phyloP scores from a whole-genome alignment of 1,139 yeast genomes.

The Suhomyces ambrosiae region DNA sequence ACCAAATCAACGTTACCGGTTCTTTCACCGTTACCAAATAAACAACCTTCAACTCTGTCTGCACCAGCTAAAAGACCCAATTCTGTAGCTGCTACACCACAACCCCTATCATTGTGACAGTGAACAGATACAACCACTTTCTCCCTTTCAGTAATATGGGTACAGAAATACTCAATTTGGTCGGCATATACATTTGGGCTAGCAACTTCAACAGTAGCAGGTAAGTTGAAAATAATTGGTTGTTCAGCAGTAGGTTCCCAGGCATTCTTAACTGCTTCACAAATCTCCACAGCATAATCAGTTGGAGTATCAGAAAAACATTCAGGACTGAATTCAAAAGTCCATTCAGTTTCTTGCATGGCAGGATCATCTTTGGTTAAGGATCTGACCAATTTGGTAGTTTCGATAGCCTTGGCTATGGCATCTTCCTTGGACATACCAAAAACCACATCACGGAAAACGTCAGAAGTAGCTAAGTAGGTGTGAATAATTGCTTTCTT shows the following conservation, averaged over 20 bases:
- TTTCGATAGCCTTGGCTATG: conserved; percentile 42
- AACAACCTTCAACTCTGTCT: conserved; percentile 53
- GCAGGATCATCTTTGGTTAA: conserved; percentile 47
- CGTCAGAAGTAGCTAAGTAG: conserved; percentile 50
- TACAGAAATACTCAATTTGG: conserved; percentile 51
- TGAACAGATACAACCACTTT: conserved; percentile 49
- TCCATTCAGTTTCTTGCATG: conserved; percentile 46
- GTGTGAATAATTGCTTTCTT: conserved; percentile 51
- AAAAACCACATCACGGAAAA: conserved; percentile 50
- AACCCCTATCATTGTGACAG: conserved; percentile 53
- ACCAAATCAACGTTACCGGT: conserved; percentile 54
- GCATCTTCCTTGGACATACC: conserved; percentile 46
- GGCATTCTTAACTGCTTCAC: conserved; percentile 49
- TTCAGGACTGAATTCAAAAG: conserved; percentile 50
- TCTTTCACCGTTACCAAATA: conserved; percentile 53
- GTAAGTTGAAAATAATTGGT: conserved; percentile 51
- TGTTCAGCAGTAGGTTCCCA: conserved; percentile 48
- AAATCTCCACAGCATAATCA: conserved; percentile 46
- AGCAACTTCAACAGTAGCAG: conserved; percentile 53
- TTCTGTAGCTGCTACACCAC: conserved; percentile 54
- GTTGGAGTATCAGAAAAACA: conserved; percentile 49
- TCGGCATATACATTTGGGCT: conserved; percentile 54
- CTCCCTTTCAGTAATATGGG: conserved; percentile 45
- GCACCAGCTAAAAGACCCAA: conserved; percentile 53
- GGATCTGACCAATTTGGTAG: conserved; percentile 42